These are phyloP conservation scores for Adiantum capillusveneris DNA, from an alignment of 75 land plant genomes.

Conservation along the genomic window DNA sequence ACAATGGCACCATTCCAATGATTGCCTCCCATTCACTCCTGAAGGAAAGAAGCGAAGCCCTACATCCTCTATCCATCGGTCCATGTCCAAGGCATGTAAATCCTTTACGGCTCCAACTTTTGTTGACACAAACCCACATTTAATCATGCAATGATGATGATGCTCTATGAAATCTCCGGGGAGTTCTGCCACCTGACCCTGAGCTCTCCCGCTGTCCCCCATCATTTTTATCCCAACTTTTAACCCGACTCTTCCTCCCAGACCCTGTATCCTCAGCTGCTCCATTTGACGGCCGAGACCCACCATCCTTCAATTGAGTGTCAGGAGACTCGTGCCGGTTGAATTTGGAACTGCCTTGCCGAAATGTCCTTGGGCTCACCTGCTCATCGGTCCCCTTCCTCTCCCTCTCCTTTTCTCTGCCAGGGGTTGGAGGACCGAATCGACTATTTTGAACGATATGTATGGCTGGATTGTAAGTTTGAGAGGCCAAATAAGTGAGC, in stretches of 20 bases:
- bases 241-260: slow-evolving; percentile 14
- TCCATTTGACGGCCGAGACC: slow-evolving; percentile 10
- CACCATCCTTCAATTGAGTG: slow-evolving; percentile 15
- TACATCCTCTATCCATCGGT: too few relatives aligned
- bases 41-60: too few relatives aligned
- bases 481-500: slow-evolving; percentile 59
- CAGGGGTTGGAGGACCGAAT: slow-evolving; percentile 36
- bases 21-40: too few relatives aligned
- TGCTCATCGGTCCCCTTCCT: slow-evolving; percentile 8
- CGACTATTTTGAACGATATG: slow-evolving; percentile 27
- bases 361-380: background rate
- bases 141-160: too few relatives aligned
- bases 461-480: slow-evolving; percentile 42
- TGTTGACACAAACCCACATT: too few relatives aligned
- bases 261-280: slow-evolving; percentile 13
- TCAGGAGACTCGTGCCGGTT: slow-evolving; percentile 17
- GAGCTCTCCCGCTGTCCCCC: slow-evolving; percentile 14
- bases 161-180: background rate
- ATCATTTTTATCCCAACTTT: slow-evolving; percentile 23
- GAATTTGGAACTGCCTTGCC: slow-evolving; percentile 7
- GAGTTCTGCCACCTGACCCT: slow-evolving; percentile 12
- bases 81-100: too few relatives aligned
- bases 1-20: too few relatives aligned
- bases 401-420: slow-evolving; percentile 12
- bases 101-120: too few relatives aligned